Conservation (phyloP, 805 yeast species). For the Teunomyces tritomae region DNA sequence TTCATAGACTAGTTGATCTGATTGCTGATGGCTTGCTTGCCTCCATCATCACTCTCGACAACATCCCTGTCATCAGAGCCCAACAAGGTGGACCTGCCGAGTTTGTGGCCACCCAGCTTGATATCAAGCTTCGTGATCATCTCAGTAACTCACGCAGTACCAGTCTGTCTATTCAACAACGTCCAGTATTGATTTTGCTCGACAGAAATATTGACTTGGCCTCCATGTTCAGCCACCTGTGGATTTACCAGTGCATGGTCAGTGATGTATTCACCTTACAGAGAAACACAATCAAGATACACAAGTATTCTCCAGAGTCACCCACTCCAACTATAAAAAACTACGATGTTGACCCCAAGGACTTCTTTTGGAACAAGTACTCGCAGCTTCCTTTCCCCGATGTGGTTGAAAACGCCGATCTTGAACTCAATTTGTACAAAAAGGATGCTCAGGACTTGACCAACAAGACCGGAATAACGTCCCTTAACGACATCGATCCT, state of each 20-base stretch:
- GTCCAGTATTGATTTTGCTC: constrained; percentile 75
- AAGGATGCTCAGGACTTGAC: constrained; percentile 86
- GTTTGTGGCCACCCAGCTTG: constrained; percentile 83
- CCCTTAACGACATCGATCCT: constrained; percentile 74
- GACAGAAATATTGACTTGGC: constrained; percentile 90
- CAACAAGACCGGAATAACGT: constrained; percentile 65
- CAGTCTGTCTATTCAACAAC: constrained; percentile 37
- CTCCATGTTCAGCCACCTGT: constrained; percentile 93
- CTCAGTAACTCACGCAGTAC: constrained; percentile 60
- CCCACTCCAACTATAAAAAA: constrained; percentile 46
- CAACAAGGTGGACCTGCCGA: constrained; percentile 96
- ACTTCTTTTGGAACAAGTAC: constrained; percentile 87
- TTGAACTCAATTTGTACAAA: constrained; percentile 76
- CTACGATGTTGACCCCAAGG: constrained; percentile 89
- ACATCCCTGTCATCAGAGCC: constrained; percentile 87
- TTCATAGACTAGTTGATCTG: constrained; percentile 62
- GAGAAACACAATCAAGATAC: constrained; percentile 75
- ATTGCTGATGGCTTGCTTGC: constrained; percentile 82
- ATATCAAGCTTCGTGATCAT: constrained; percentile 79
- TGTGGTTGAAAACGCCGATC: constrained; percentile 95
- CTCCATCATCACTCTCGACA: constrained; percentile 69
- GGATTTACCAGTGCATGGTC: constrained; percentile 97
- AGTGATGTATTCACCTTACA: constrained; percentile 84
- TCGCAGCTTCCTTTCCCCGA: constrained; percentile 93
- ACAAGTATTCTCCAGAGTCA: constrained; percentile 25